Conservation (phyloP, 768 basidiomycete genomes). For the Austroboletus eburneus region DNA sequence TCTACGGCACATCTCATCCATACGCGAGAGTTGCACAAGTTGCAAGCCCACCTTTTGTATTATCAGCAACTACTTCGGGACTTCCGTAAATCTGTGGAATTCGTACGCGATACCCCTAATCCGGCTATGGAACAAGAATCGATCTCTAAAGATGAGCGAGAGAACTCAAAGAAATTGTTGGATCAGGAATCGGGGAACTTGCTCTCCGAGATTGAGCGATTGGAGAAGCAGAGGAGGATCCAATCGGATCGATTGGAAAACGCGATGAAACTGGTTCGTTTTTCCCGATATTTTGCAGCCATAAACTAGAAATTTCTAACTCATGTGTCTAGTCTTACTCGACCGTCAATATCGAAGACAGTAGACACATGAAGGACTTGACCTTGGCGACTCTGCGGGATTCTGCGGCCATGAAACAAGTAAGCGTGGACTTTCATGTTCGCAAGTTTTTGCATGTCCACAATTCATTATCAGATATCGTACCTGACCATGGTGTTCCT, state of each 20-base stretch:
- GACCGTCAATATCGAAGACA: conserved; percentile 52
- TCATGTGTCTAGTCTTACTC: conserved; percentile 46
- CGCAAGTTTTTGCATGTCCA: conserved; percentile 6
- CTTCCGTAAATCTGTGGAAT: conserved; percentile 47
- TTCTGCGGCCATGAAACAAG: conserved; percentile 39
- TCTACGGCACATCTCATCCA: conserved; percentile 38
- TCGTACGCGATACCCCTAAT: conserved; percentile 45
- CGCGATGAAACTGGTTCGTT: conserved; percentile 31
- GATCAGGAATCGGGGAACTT: conserved; percentile 44
- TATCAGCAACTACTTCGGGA: conserved; percentile 52
- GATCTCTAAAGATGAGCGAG: conserved; percentile 11
- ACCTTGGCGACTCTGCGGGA: conserved; percentile 41
- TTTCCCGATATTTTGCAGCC: too few species aligned
- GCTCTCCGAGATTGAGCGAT: conserved; percentile 44
- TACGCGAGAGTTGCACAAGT: conserved; percentile 52
- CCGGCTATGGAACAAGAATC: conserved; percentile 47
- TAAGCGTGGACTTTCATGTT: not conserved
- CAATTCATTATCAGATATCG: conserved; percentile 35
- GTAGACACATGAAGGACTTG: conserved; percentile 45
- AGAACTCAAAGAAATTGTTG: conserved; percentile 35
- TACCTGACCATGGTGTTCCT: conserved; percentile 62
- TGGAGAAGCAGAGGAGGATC: conserved; percentile 35
- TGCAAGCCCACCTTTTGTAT: conserved; percentile 57
- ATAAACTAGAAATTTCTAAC: not conserved
- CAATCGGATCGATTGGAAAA: conserved; percentile 30